Conservation (phyloP, 495 filamentous ascomycete genomes). For the Xeromyces bisporus region DNA sequence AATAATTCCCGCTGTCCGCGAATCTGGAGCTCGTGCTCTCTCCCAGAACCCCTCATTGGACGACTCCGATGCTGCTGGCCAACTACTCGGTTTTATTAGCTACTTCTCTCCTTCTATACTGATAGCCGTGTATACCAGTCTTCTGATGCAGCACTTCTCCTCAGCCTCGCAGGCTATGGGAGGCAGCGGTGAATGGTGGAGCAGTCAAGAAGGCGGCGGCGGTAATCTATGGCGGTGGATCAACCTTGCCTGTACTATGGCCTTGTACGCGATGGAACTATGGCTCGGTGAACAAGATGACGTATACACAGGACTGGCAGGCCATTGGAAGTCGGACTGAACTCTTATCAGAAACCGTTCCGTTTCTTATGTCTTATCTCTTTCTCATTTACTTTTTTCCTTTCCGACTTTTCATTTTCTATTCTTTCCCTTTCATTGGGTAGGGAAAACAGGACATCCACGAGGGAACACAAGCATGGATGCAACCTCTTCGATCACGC, state of each 20-base stretch:
- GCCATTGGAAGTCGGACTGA: constrained; percentile 91
- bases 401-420: no score
- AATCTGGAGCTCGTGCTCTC: constrained; percentile 64
- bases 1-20: constrained; percentile 84
- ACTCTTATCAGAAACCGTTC: neutral
- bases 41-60: constrained; percentile 70
- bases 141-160: constrained; percentile 89
- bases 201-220: constrained; percentile 55
- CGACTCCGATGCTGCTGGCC: constrained; percentile 66
- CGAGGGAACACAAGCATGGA: no score
- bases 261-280: constrained; percentile 73
- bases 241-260: constrained; percentile 76
- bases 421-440: no score
- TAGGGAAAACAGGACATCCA: no score
- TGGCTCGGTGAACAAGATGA: constrained; percentile 63
- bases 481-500: no score
- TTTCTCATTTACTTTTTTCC: neutral
- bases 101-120: constrained; percentile 89
- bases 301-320: constrained; percentile 46
- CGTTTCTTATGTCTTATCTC: neutral
- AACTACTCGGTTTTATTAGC: constrained; percentile 61
- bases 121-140: constrained; percentile 89
- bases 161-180: constrained; percentile 43
- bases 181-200: constrained; percentile 69
- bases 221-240: constrained; percentile 87